A percentile compares a stretch with the other conserved stretches of the same genome.
Conservation (phyloP, 306 rosid genomes). For the Lotus japonicus region DNA sequence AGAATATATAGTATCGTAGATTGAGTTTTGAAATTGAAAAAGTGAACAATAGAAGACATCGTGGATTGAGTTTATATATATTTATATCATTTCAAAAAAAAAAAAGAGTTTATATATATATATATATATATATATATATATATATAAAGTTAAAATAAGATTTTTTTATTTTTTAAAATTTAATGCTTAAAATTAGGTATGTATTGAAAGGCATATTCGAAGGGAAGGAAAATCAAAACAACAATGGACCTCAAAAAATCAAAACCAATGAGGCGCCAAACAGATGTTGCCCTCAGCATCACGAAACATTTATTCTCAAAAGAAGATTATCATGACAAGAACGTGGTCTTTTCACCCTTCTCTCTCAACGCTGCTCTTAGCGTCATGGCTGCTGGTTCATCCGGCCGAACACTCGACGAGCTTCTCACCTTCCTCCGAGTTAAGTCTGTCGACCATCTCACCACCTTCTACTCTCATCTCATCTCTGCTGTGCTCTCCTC, state of each 20-base stretch:
- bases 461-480: slow-evolving; percentile 53
- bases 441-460: slow-evolving; percentile 47
- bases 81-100: too few species aligned
- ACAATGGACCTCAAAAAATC: slow-evolving; percentile 46
- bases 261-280: slow-evolving; percentile 40
- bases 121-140: too few species aligned
- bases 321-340: slow-evolving; percentile 33
- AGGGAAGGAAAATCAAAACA: not conserved
- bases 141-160: too few species aligned
- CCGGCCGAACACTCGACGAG: slow-evolving; percentile 61
- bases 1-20: too few species aligned
- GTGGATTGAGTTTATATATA: too few species aligned
- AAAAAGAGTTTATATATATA: too few species aligned
- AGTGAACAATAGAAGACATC: too few species aligned
- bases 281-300: slow-evolving; percentile 40
- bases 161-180: too few species aligned
- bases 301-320: slow-evolving; percentile 39
- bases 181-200: too few species aligned
- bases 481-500: slow-evolving; percentile 42
- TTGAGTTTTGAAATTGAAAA: too few species aligned
- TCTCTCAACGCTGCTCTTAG: slow-evolving; percentile 66
- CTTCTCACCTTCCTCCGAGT: slow-evolving; percentile 69
- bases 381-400: slow-evolving; percentile 59
- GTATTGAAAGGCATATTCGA: too few species aligned
- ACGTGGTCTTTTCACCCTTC: slow-evolving; percentile 62